Evolutionary conservation across 108 stramenopile species (phyloP), one percentile per base, ranked within the genome.

Genomic region (Skeletonema grethae): DNA sequence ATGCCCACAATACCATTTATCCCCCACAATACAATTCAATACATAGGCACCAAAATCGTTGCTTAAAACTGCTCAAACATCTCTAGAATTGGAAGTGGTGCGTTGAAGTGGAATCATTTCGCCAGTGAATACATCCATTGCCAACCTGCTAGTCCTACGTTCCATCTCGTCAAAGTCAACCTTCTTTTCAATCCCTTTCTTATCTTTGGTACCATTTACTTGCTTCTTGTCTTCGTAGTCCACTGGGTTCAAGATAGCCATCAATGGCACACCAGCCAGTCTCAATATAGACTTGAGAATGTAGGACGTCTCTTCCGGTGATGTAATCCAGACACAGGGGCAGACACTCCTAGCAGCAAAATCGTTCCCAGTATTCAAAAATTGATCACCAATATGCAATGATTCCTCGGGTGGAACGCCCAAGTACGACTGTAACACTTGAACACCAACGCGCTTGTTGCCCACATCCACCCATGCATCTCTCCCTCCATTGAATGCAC

Each of bases 381-480:
- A 96, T 61, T 95, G 94, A 56, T 95, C 94, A 31, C 94, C 96
- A 75, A 97, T 90, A 75, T 97, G 96, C 30, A 97, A 64, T n/a
- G 87, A 94, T 43, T 91, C 73, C 13, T 76, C 73, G 0, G 77
- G 66, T 7, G 83, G 77, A n/a, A 97, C 79, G 1, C 93, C 93
- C 30, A 94, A 67, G 69, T 92, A 95, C 9, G 87, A 81, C 70
- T 88, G 84, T 31, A 97, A 66, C 15, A 93, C 83, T 60, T 84
- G 78, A 4, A 97, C 95, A n/a, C 91, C 97, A 10, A 96, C 94
- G 3, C 94, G 79, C 66, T 97, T 97, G 69, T 96, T 95, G 11
- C 97, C 97, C 20, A 91, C 88, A 73, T 97, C 97, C 2, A 96
- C 92, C 95, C 94, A 97, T 15, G 79, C 91, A 77, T 97, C 97